Percentiles rank a stretch among this genome's conserved stretches.
Evolutionary conservation across 352 stramenopile genomes (phyloP).

Genomic region (Blastocystis sp.): DNA sequence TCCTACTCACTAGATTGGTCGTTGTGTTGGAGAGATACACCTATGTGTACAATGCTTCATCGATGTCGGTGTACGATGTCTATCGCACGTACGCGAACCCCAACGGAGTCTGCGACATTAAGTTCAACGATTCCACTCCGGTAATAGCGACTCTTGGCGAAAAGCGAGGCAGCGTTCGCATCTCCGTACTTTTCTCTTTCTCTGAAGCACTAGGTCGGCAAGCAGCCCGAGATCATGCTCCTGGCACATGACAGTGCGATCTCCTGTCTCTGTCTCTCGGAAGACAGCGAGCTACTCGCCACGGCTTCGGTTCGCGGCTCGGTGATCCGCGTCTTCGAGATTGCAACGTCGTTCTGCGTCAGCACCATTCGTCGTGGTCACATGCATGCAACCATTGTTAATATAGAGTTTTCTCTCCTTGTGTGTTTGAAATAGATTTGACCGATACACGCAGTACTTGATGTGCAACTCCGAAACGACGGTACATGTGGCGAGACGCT

Average conservation of each 20-base stretch:
- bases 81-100: not conserved
- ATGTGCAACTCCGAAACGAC: slow-evolving; percentile 36
- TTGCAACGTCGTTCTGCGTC: not conserved
- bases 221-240: not conserved
- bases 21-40: not conserved
- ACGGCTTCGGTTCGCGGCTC: not conserved
- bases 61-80: not conserved
- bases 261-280: not conserved
- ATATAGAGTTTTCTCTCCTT: not conserved
- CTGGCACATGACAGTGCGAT: slow-evolving; percentile 11
- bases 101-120: not conserved
- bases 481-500: not conserved
- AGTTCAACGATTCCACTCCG: not conserved
- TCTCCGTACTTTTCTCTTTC: not conserved
- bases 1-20: not conserved
- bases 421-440: not conserved
- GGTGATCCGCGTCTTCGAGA: slow-evolving; percentile 1
- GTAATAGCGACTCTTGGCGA: not conserved
- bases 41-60: not conserved
- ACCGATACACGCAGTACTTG: not conserved
- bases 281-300: not conserved
- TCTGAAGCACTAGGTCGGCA: not conserved
- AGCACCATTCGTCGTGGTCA: not conserved
- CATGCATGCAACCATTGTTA: slow-evolving; percentile 5
- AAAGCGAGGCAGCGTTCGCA: not conserved